Evolutionary conservation across 345 rosid genomes (phyloP), one percentile per base, ranked within the genome.

Genomic region (Citropsis articulata): DNA sequence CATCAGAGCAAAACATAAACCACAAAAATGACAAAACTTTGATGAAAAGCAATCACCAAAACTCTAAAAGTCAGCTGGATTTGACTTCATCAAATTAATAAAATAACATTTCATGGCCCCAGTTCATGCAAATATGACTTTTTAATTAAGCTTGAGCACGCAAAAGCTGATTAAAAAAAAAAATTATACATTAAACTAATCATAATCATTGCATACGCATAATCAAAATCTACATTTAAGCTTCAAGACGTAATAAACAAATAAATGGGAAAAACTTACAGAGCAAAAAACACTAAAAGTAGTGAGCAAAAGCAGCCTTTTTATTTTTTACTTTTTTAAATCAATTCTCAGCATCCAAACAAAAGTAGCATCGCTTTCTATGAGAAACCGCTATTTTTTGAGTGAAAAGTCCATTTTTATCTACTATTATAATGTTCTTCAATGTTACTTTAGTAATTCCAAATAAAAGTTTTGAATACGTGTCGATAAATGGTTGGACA

Each of bases 351-450:
- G 77, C 75, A 62, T 76, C 79, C 75, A 64, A 77, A 61, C 82
- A 22, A 82, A 84, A 80, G 84, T 56, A 76, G 77, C 74, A 27
- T 57, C 63, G 76, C 85, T 86, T 84, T 84, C 78, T 69, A 80
- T 78, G 64, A 69, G 82, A 82, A 86, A 84, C 89, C 76, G 89
- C 84, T 76, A 19, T 22, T 71, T 36, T 56, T 36, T 38, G 19
- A 61, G 16, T 25, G 21, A 71, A 64, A 71, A 48, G 21, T 28
- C 70, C 1, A 19, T 56, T 80, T 66, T 62, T n/a, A 8, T 45
- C 57, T n/a, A 31, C 16, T 78, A 42, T 63, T 55, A 76, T 66
- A 36, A 38, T 28, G 40, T 56, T 69, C 8, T 31, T 33, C 28
- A 1, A 7, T 10, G 28, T 33, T 16, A 33, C 66, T 73, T 79